Percentiles rank a stretch among this genome's conserved stretches.
These are phyloP conservation scores for Saksenaea oblongispora DNA, from an alignment of 371 early-diverging fungal species.

Conservation along the genomic window DNA sequence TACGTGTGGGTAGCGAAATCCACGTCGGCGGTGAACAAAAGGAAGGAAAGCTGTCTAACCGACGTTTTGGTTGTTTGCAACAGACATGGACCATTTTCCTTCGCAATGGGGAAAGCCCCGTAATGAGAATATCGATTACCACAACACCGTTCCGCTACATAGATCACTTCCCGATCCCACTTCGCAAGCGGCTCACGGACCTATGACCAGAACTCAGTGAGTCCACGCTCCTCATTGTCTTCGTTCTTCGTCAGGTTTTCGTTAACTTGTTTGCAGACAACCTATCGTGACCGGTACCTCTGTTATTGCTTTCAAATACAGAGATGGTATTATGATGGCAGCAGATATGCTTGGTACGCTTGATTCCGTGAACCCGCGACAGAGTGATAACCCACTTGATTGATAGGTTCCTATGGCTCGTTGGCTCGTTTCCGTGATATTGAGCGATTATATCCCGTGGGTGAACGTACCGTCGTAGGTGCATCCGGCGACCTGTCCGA, in stretches of 20 bases:
- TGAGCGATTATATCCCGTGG: constrained; percentile 81
- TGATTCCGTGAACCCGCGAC: not conserved
- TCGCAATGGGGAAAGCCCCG: constrained; percentile 84
- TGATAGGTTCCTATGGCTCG: constrained; percentile 93
- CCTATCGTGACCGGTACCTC: constrained; percentile 98
- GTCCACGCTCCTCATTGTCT: constrained; percentile 7
- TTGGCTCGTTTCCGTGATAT: constrained; percentile 94
- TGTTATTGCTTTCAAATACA: constrained; percentile 93
- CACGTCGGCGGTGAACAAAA: not conserved
- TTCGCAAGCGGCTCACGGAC: constrained; percentile 48
- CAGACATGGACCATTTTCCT: constrained; percentile 76
- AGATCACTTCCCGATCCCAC: constrained; percentile 42
- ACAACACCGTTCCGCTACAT: constrained; percentile 63
- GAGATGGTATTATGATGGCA: constrained; percentile 97
- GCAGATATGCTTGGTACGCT: constrained; percentile 89
- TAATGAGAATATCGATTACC: constrained; percentile 57
- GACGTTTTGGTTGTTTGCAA: constrained; percentile 5
- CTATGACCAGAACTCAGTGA: constrained; percentile 67
- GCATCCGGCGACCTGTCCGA: constrained; percentile 97
- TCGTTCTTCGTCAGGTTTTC: not conserved
- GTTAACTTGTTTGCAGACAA: constrained; percentile 42
- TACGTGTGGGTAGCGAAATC: no score
- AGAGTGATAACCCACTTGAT: not conserved
- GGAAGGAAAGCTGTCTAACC: constrained; percentile 18
- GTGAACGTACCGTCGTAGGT: constrained; percentile 86